Evolutionary conservation across 768 basidiomycete species (phyloP), one percentile per base, ranked within the genome.

Genomic region (Suillus tomentosus): DNA sequence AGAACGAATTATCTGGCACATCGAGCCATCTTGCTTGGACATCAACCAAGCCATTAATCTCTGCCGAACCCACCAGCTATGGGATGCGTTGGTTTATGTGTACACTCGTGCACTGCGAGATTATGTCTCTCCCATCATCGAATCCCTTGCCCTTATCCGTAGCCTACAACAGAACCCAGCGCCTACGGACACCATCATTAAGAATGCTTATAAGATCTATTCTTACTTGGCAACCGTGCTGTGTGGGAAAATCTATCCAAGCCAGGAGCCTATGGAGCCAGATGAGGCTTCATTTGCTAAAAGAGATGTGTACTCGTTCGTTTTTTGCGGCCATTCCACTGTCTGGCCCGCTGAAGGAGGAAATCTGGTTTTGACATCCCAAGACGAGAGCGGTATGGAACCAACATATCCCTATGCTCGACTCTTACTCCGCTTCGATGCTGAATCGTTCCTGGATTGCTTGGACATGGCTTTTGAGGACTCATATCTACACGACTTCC

Each of bases 391-490:
- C 10, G 88, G 88, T 0, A 74, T 82, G 13, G 94, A 95, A 71
- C 91, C 90, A 42, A 90, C 94, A 0, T 97, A 95, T 70, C 96
- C 95, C 2, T 97, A 99, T 69, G 85, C 90, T 34, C 88, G 91
- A 8, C 81, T 93, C 14, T 79, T 99, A 2, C 83, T 99, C 8
- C 86, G 82, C 8, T 96, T 96, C 72, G 95, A 99, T 72, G 84
- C 96, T 11, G 97, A 99, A 75, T 92, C 94, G 0, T 92, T 96
- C 73, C 86, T 99, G 11, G 95, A 99, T 73, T 87, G 92, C 2
- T 81, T 99, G 65, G 97, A 99, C 75, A 87, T 95, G 64, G 95
- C 93, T 1, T 96, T 99, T 68, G 97, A 99, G 74, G 95, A 98
- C 68, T 76, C 89, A 2, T 96, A 91, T 78, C 85, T 98, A 39